Evolutionary conservation across 352 stramenopile species (phyloP), one percentile per base, ranked within the genome.

Genomic region (Albugo laibachii): DNA sequence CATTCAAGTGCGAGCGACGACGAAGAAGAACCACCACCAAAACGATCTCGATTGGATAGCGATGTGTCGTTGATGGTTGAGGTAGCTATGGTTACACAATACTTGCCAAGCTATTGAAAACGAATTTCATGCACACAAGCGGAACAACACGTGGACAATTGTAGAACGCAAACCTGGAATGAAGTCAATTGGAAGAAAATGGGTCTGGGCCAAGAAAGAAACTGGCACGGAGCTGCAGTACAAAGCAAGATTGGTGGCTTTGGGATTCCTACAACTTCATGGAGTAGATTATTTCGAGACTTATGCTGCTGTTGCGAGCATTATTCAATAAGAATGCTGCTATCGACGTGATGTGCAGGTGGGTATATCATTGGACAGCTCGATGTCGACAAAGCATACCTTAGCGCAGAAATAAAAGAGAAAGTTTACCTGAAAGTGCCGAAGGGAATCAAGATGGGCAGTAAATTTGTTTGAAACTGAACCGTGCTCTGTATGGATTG

Each of bases 381-480:
- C 5, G 52, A 63, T 36, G 53, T 63, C 12, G 45, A 59, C 36
- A 59, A 47, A 4, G 52, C 48, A 12, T 63, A 60, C 34, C 41
- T 63, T 2, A 58, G 59, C 24, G 53, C 53, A 13, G 24, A 47
- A n/a, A 35, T 55, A 0, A 38, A 63, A 11, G 49, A 60, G 16
- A 40, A 63, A 31, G 24, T 31, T 8, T 31, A 31, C 24, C 8
- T 31, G 24, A 8, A 31, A 31, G 24, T 31, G 8, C 24, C 24
- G 8, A 31, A 31, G 24, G 24, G 24, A 31, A 3, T 31, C 24
- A 31, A 31, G 3, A 31, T 31, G 3, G 24, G 24, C 24, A 31
- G 8, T 31, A 8, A 31, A 31, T 31, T 10, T 31, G 24, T 31
- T 31, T 31, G 24, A 31, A 31, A 10, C 27, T 54, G 18, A 20